Evolutionary conservation across 2,329 filamentous ascomycete genomes (phyloP), one percentile per base, ranked within the genome.

Genomic region (Zymoseptoria crescenta): DNA sequence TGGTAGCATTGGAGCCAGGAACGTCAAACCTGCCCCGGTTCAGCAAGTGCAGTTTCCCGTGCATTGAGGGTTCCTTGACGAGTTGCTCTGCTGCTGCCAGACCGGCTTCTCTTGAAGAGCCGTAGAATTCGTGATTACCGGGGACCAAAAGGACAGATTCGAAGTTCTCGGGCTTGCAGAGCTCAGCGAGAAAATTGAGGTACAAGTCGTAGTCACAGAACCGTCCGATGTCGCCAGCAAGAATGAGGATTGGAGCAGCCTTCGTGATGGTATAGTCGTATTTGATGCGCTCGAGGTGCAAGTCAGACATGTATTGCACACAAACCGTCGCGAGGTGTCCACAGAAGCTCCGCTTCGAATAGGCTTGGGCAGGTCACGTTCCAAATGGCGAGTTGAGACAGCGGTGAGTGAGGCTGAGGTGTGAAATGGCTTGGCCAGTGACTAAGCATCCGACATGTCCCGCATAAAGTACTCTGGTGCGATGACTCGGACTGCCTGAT

Each of bases 51-150:
- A 82, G 57, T 35, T 71, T 76, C 0, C 71, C 72, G 0, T 56
- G 57, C 10, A 82, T 65, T 0, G 53, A 56, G 0, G 74, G 69
- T 56, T 82, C 79, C 2, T 68, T 54, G 55, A 69, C 69, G 2
- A 82, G 67, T 7, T 65, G 64, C 21, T 64, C 63, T 0, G 79
- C 79, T 9, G 65, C 67, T 2, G 66, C 64, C 4, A 82, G 60
- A 0, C 74, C 75, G 0, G 71, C 64, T 1, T 73, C 68, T 55
- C 76, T 74, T 48, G 70, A 72, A 35, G 77, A 69, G 29, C 75
- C 75, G 64, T 80, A 81, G 65, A 82, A 82, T 65, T 83, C 81
- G 64, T 83, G 80, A 65, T 83, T 83, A 0, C 80, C 81, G 2
- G 82, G 73, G 0, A 82, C 74, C 1, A 81, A 68, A 55, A 81